Evolutionary conservation across 768 basidiomycete species (phyloP), one percentile per base, ranked within the genome.

Genomic region (Exidia glandulosa): DNA sequence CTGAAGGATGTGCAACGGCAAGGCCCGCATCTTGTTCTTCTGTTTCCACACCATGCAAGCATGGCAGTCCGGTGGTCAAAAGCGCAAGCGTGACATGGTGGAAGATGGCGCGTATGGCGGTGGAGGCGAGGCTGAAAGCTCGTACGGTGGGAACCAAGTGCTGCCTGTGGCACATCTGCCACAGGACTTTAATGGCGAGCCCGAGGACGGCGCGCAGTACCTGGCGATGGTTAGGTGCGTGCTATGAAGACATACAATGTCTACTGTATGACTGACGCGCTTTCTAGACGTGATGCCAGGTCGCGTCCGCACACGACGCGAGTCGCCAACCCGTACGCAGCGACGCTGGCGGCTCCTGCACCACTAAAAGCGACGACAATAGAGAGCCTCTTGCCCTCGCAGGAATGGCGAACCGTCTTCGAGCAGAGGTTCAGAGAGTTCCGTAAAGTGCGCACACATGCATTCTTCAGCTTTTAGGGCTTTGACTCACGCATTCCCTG

Each of bases 151-250:
- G 58, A 58, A 54, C 41, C 36, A 60, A 56, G 63, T 81, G 29
- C 76, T 92, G 2, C 90, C 90, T 19, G 87, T 92, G n/a, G 89
- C 90, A 23, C 79, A 84, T 66, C 78, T 92, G 56, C 87, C 88
- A n/a, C 68, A 73, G 23, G 77, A 86, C 66, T 92, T 86, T 67
- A 72, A 81, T 63, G 81, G 75, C 29, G 79, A 78, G 56, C 88
- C 90, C 0, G 57, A 59, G 45, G 85, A 91, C 71, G 90, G 90
- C 2, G 64, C 87, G 78, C 79, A 91, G 65, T 91, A 92, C 69
- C 76, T 92, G 47, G 90, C 91, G 71, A 82, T 82, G 57, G 90
- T 91, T 47, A 80, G 90, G 90, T 89, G 68, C 57, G 75, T 64
- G 56, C 56, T 50, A 19, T 30, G 5, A 25, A 55, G 13, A 30